A percentile compares a stretch with the other conserved stretches of the same genome.
phyloP scores from a whole-genome alignment of 2,329 filamentous ascomycete genomes.

The Diaporthe destruens region DNA sequence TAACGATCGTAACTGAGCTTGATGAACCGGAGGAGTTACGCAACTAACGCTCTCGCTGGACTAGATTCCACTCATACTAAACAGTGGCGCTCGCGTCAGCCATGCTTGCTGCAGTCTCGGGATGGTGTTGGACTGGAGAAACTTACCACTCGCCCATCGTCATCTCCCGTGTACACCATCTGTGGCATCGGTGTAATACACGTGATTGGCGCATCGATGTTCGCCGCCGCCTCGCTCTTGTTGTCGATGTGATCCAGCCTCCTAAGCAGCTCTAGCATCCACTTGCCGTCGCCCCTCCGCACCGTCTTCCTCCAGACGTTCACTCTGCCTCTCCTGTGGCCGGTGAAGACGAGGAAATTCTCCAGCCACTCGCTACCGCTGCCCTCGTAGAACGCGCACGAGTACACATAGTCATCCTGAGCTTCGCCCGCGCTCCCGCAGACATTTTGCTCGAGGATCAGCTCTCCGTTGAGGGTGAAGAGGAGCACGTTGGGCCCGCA shows the following conservation, averaged over 20 bases:
- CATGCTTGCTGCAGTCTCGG: not conserved
- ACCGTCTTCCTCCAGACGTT: conserved; percentile 76
- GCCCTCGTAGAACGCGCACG: conserved; percentile 94
- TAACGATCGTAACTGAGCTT: conserved; percentile 14
- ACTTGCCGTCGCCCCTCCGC: conserved; percentile 70
- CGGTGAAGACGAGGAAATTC: conserved; percentile 87
- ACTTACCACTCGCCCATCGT: conserved; percentile 89
- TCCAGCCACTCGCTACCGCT: conserved; percentile 92
- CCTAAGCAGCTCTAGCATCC: conserved; percentile 83
- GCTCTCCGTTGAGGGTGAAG: conserved; percentile 88
- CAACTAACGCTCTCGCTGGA: conserved; percentile 66
- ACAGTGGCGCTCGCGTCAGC: conserved; percentile 6
- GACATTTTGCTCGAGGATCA: conserved; percentile 85
- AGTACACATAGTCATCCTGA: conserved; percentile 79
- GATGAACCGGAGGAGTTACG: conserved; percentile 1
- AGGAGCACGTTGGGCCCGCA: conserved; percentile 80
- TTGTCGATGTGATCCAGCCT: conserved; percentile 84
- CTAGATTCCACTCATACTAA: conserved; percentile 74
- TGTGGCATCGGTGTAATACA: conserved; percentile 87
- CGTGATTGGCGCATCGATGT: conserved; percentile 79
- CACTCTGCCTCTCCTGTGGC: conserved; percentile 85
- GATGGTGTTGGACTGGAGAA: not conserved
- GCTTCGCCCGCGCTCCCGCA: conserved; percentile 62
- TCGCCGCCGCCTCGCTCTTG: conserved; percentile 69
- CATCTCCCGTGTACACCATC: conserved; percentile 92